phyloP scores from a whole-genome alignment of 139 green algal species.

The Asterochloris sp. region DNA sequence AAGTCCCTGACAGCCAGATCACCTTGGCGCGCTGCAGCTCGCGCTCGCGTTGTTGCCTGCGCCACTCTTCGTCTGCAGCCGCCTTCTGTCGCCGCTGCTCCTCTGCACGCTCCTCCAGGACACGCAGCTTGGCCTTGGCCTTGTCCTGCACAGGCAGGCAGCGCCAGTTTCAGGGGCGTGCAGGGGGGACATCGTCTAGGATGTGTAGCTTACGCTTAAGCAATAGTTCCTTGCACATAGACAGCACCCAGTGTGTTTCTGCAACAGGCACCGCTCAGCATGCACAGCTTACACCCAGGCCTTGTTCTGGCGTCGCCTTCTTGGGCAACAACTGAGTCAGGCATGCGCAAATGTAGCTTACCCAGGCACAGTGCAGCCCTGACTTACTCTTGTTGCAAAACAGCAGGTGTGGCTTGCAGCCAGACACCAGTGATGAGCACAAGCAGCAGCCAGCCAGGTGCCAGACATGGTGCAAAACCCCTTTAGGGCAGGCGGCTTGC shows the following conservation, averaged over 20 bases:
- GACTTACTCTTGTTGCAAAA: too few species aligned
- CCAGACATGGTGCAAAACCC: neutral
- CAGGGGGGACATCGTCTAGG: too few species aligned
- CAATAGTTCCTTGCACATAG: neutral
- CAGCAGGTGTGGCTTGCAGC: too few species aligned
- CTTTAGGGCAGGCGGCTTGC: neutral
- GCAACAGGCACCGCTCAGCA: too few species aligned
- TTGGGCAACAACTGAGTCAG: too few species aligned
- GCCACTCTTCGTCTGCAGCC: constrained; percentile 60
- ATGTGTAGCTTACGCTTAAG: too few species aligned
- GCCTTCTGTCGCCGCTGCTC: constrained; percentile 54
- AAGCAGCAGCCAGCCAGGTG: neutral
- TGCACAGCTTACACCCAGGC: too few species aligned
- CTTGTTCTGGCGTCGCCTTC: too few species aligned
- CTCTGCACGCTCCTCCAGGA: constrained; percentile 49
- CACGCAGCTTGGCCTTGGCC: constrained; percentile 40
- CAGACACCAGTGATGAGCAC: too few species aligned
- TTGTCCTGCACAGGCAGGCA: constrained; percentile 31
- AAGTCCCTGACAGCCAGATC: too few species aligned
- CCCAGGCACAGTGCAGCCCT: neutral
- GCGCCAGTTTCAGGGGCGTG: constrained; percentile 8
- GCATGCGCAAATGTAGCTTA: neutral
- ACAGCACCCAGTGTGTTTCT: too few species aligned
- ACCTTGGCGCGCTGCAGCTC: constrained; percentile 56
- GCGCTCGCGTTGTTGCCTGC: constrained; percentile 60